phyloP scores from a whole-genome alignment of 306 rosid species.

The Malus asiatica region DNA sequence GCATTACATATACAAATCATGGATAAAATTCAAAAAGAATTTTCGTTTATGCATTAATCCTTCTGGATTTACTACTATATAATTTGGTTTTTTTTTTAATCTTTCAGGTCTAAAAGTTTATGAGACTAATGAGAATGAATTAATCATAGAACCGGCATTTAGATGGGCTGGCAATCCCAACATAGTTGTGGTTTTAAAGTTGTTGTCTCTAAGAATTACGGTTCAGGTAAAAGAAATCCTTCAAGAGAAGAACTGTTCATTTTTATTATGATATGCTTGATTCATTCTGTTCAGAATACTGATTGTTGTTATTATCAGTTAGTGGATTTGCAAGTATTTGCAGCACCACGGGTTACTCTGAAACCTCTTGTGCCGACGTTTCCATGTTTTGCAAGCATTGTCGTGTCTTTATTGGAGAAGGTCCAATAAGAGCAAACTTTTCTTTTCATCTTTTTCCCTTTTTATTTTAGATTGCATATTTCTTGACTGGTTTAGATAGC shows the following conservation, averaged over 20 bases:
- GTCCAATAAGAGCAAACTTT: conserved; percentile 17
- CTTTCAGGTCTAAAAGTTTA: conserved; percentile 65
- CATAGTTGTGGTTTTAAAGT: conserved; percentile 47
- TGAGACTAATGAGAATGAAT: conserved; percentile 76
- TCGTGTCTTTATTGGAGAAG: conserved; percentile 80
- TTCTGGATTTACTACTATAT: not conserved
- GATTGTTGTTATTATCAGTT: conserved; percentile 48
- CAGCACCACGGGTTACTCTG: conserved; percentile 50
- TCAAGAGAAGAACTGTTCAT: conserved; percentile 1
- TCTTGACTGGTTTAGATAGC: not conserved
- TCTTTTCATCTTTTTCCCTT: not conserved
- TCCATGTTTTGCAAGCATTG: conserved; percentile 76
- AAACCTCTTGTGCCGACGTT: conserved; percentile 90
- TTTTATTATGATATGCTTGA: not conserved
- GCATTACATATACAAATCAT: not conserved
- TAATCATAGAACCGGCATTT: conserved; percentile 70
- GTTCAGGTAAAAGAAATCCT: conserved; percentile 52
- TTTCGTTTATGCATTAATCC: not conserved
- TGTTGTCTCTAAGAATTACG: conserved; percentile 45
- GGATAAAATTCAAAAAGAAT: too few relatives aligned
- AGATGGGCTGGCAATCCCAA: conserved; percentile 91
- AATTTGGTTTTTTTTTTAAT: conserved; percentile 7
- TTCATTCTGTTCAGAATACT: conserved; percentile 25
- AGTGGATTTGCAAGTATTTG: conserved; percentile 78
- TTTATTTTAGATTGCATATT: not conserved